Conservation (phyloP, 495 filamentous ascomycete genomes). For the Penicillium desertorum region DNA sequence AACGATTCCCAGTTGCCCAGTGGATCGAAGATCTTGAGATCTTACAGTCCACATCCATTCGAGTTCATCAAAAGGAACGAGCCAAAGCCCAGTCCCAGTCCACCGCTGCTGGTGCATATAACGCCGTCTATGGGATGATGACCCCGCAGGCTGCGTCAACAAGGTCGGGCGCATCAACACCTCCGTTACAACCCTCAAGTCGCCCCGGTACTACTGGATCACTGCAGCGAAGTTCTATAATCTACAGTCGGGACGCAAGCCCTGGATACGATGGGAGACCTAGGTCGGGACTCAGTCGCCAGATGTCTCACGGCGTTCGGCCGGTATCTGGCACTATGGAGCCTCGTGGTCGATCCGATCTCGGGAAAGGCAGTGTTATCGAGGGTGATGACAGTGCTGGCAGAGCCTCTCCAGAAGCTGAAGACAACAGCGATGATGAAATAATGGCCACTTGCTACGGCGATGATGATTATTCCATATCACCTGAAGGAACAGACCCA, state of each 20-base stretch:
- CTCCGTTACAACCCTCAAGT: conserved; percentile 46
- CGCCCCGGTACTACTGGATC: conserved; percentile 38
- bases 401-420: conserved; percentile 27
- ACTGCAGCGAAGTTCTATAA: conserved; percentile 48
- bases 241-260: conserved; percentile 48
- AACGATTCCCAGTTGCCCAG: conserved; percentile 72
- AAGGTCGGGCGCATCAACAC: conserved; percentile 48
- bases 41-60: conserved; percentile 57
- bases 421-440: conserved; percentile 49
- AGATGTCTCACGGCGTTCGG: conserved; percentile 38
- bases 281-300: conserved; percentile 40
- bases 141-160: conserved; percentile 35
- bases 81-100: conserved; percentile 36
- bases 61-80: conserved; percentile 43
- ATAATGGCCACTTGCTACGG: conserved; percentile 44
- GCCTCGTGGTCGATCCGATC: conserved; percentile 34
- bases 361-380: conserved; percentile 29
- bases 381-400: conserved; percentile 34
- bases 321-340: conserved; percentile 42
- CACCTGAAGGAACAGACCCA: conserved; percentile 37
- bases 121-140: conserved; percentile 44
- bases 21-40: conserved; percentile 65
- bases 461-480: conserved; percentile 45
- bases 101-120: conserved; percentile 34
- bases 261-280: conserved; percentile 36